Evolutionary conservation across 2,329 filamentous ascomycete species (phyloP), one percentile per base, ranked within the genome.

Genomic region (Fusarium penzigii): DNA sequence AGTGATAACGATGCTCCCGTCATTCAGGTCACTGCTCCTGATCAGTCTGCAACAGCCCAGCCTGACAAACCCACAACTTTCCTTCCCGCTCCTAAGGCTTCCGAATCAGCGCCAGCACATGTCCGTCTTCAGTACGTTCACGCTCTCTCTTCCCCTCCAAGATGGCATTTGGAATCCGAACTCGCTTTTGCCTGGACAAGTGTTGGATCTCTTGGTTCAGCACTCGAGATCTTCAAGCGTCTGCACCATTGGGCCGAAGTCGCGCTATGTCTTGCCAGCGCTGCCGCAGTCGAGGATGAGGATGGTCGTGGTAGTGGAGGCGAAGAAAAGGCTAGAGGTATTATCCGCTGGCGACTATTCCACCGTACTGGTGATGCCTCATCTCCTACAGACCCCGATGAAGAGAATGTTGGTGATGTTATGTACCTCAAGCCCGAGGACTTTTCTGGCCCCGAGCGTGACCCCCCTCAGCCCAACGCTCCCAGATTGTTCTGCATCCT

Each of bases 141-240:
- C 72, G 84, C 89, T 13, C 79, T 99, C 2, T 87, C 84, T 17
- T 90, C 92, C 0, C 92, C 93, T 1, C 90, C 92, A 0, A 78
- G 92, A 46, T 99, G 94, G 94, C 91, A 96, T 65, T 82, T 99
- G 1, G 94, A 99, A 68, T 88, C 92, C 0, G 94, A 99, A 68
- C 80, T 99, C 13, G 94, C 94, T 2, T 86, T 90, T 55, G 85
- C 92, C n/a, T 99, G 94, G 94, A 89, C 92, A 1, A 83, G 85
- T 44, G 82, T 97, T 3, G 94, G 94, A 10, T 95, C 92, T 39
- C 76, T 99, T 2, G 81, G 90, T 4, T 96, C 92, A 1, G 94
- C 94, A 0, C 81, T 99, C 2, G 94, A 97, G 55, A 97, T 99
- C 55, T 99, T 97, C 73, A 92, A 96, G 73, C 83, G 94, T 3